A percentile compares a stretch with the other conserved stretches of the same genome.
Conservation (phyloP, 768 basidiomycete genomes). For the Naematelia aurantialba region DNA sequence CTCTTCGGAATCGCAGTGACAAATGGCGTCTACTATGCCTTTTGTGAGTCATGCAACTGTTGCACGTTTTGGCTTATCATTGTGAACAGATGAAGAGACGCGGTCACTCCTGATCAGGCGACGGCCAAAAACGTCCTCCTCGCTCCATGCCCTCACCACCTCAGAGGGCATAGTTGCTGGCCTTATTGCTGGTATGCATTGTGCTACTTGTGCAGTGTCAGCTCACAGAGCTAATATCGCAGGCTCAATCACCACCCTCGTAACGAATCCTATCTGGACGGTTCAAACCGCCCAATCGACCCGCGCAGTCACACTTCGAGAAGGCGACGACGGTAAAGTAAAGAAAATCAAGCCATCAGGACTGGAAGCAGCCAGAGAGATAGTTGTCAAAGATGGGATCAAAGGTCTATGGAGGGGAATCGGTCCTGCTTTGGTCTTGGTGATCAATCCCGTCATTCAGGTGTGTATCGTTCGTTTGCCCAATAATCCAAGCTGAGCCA, state of each 20-base stretch:
- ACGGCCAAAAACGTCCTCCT: conserved; percentile 19
- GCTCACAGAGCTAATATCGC: not conserved
- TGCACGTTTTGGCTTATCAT: not conserved
- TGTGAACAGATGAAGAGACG: conserved; percentile 51
- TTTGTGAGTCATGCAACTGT: conserved; percentile 33
- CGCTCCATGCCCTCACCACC: conserved; percentile 61
- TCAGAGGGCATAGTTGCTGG: conserved; percentile 86
- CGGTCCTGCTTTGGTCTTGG: conserved; percentile 86
- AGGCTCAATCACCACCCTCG: conserved; percentile 84
- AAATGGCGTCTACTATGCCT: conserved; percentile 79
- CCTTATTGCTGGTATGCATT: conserved; percentile 68
- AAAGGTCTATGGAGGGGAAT: conserved; percentile 89
- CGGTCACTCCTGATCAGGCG: conserved; percentile 46
- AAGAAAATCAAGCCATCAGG: conserved; percentile 57
- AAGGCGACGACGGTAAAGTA: conserved; percentile 8
- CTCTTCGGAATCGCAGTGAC: conserved; percentile 88
- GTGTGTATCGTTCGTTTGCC: conserved; percentile 26
- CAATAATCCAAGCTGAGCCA: not conserved
- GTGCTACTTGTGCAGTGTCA: not conserved
- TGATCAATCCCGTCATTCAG: conserved; percentile 88
- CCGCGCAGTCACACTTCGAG: conserved; percentile 22
- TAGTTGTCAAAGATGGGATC: conserved; percentile 69
- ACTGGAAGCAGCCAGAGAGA: conserved; percentile 63
- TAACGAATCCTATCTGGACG: conserved; percentile 96
- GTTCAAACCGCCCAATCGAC: conserved; percentile 81